These are phyloP conservation scores for Trichosporon sp. DNA, from an alignment of 1,284 basidiomycete species.

Conservation along the genomic window DNA sequence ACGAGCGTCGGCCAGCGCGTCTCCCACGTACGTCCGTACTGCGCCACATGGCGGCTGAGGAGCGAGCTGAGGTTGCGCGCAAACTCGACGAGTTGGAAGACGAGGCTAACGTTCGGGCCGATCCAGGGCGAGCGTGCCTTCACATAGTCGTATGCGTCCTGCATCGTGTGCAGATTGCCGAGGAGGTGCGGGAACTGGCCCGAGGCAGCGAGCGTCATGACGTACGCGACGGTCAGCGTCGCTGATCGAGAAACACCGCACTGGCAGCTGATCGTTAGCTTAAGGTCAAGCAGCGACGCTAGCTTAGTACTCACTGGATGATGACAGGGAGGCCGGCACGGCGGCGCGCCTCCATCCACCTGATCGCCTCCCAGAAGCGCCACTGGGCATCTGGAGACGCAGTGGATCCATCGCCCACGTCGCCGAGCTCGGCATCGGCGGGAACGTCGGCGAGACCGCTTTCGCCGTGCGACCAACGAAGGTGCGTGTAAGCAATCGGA, in stretches of 20 bases:
- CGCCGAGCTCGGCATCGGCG: conserved; percentile 15
- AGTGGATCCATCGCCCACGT: conserved; percentile 11
- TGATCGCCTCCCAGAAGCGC: conserved; percentile 72
- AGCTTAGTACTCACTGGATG: conserved; percentile 65
- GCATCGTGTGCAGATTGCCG: conserved; percentile 73
- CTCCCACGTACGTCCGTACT: conserved; percentile 9
- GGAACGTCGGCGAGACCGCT: conserved; percentile 66
- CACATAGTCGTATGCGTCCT: conserved; percentile 84
- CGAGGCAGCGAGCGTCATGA: conserved; percentile 84
- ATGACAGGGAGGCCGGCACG: conserved; percentile 69
- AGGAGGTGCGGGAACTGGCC: conserved; percentile 61
- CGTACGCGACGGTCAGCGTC: conserved; percentile 84
- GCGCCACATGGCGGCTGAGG: conserved; percentile 50
- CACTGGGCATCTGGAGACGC: conserved; percentile 19
- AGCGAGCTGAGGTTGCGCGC: conserved; percentile 67
- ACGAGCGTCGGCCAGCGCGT: conserved; percentile 49
- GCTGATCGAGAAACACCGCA: conserved; percentile 93
- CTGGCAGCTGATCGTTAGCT: conserved; percentile 63
- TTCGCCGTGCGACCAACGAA: conserved; percentile 92
- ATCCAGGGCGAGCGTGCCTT: conserved; percentile 82
- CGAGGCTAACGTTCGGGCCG: conserved; percentile 93
- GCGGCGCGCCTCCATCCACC: conserved; percentile 71
- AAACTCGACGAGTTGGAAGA: conserved; percentile 93
- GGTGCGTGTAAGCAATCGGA: conserved; percentile 80
- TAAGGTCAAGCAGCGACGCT: not conserved